A percentile compares a stretch with the other conserved stretches of the same genome.
These are phyloP conservation scores for Claviceps arundinis DNA, from an alignment of 2,329 filamentous ascomycete genomes.

Conservation along the genomic window DNA sequence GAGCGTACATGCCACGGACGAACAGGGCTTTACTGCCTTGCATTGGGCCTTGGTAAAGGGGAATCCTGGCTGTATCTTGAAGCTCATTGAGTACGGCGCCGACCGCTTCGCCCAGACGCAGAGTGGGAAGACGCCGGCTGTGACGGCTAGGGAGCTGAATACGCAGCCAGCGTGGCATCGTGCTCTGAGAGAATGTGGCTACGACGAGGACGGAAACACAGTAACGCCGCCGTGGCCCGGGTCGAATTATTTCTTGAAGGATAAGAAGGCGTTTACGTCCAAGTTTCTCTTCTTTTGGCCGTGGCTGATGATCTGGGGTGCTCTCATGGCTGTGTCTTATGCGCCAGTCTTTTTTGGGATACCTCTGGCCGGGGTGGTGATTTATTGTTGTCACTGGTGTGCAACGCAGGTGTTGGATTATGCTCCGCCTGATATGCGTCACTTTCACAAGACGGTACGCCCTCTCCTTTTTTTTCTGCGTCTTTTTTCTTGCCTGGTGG, in stretches of 20 bases:
- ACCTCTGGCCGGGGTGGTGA: conserved; percentile 53
- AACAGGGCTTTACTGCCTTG: conserved; percentile 84
- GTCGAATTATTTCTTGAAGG: conserved; percentile 60
- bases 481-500: not conserved
- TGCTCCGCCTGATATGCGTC: conserved; percentile 77
- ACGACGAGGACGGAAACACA: conserved; percentile 62
- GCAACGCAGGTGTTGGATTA: conserved; percentile 68
- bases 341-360: conserved; percentile 63
- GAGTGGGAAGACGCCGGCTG: conserved; percentile 78
- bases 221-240: conserved; percentile 58
- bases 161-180: conserved; percentile 69
- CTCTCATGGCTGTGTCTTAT: conserved; percentile 58
- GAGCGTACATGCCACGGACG: conserved; percentile 78
- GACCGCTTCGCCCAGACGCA: conserved; percentile 84
- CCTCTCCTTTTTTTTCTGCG: not conserved
- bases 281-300: conserved; percentile 88
- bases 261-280: conserved; percentile 63
- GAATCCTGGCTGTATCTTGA: conserved; percentile 76
- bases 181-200: conserved; percentile 73
- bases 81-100: conserved; percentile 87
- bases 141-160: conserved; percentile 83
- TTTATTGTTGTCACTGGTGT: conserved; percentile 62
- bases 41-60: conserved; percentile 97
- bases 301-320: conserved; percentile 59
- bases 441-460: conserved; percentile 76